Conservation (phyloP, 2,329 filamentous ascomycete genomes). For the Phialocephala sp. region DNA sequence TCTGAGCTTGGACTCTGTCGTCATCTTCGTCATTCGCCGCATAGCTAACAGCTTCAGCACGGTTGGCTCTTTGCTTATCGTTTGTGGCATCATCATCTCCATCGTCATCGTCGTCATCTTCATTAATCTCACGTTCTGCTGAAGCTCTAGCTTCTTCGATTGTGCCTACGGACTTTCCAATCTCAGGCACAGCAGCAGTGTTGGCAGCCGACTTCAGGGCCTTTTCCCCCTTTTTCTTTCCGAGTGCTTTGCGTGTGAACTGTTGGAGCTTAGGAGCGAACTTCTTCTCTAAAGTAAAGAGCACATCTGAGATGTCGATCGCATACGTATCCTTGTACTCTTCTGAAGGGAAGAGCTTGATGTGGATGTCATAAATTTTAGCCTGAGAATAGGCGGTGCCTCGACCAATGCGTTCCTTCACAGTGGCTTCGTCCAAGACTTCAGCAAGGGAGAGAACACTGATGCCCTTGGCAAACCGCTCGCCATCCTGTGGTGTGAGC, state of each 20-base stretch:
- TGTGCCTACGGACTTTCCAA: conserved; percentile 67
- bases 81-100: conserved; percentile 80
- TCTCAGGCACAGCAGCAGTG: conserved; percentile 75
- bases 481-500: conserved; percentile 69
- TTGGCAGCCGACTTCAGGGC: conserved; percentile 58
- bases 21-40: conserved; percentile 94
- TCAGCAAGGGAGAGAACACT: conserved; percentile 84
- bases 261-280: conserved; percentile 76
- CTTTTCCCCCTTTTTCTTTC: conserved; percentile 76
- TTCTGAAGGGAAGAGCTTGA: conserved; percentile 82
- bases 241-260: conserved; percentile 76
- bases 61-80: conserved; percentile 76
- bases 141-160: conserved; percentile 56
- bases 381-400: conserved; percentile 72
- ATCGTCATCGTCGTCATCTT: conserved; percentile 57
- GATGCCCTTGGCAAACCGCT: conserved; percentile 89
- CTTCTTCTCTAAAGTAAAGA: conserved; percentile 78
- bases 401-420: conserved; percentile 79
- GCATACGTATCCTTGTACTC: conserved; percentile 89
- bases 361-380: conserved; percentile 82
- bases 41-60: conserved; percentile 83
- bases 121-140: conserved; percentile 47
- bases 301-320: conserved; percentile 78
- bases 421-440: conserved; percentile 79
- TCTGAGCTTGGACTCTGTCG: conserved; percentile 70